These are phyloP conservation scores for Daldinia bambusicola DNA, from an alignment of 495 filamentous ascomycete species.

Conservation along the genomic window DNA sequence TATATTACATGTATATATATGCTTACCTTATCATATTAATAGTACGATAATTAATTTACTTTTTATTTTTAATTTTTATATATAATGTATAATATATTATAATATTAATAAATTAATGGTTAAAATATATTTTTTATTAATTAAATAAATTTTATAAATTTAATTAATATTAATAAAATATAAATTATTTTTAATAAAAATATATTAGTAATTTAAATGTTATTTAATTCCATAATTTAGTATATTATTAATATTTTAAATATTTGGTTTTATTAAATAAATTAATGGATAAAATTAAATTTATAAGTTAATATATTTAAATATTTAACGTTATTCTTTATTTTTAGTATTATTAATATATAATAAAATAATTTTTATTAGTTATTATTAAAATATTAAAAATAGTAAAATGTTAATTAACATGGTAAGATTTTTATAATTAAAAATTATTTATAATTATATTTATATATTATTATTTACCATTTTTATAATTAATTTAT, in stretches of 20 bases:
- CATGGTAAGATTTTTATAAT: too few relatives aligned
- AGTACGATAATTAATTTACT: background rate
- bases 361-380: background rate
- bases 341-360: background rate
- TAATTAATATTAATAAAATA: background rate
- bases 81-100: background rate
- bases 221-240: too few relatives aligned
- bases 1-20: too few relatives aligned
- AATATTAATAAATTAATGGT: background rate
- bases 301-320: background rate
- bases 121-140: background rate
- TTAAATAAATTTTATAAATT: background rate
- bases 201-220: background rate
- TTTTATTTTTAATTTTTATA: background rate
- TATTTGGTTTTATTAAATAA: background rate
- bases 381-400: too few relatives aligned
- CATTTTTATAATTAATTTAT: too few relatives aligned
- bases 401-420: background rate
- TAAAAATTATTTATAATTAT: too few relatives aligned
- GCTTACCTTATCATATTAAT: too few relatives aligned
- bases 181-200: background rate
- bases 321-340: background rate
- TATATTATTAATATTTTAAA: background rate
- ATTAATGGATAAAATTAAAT: background rate
- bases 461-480: too few relatives aligned